A percentile compares a stretch with the other conserved stretches of the same genome.
Conservation (phyloP, 176 grass and related monocot species). For the Carex parvula region DNA sequence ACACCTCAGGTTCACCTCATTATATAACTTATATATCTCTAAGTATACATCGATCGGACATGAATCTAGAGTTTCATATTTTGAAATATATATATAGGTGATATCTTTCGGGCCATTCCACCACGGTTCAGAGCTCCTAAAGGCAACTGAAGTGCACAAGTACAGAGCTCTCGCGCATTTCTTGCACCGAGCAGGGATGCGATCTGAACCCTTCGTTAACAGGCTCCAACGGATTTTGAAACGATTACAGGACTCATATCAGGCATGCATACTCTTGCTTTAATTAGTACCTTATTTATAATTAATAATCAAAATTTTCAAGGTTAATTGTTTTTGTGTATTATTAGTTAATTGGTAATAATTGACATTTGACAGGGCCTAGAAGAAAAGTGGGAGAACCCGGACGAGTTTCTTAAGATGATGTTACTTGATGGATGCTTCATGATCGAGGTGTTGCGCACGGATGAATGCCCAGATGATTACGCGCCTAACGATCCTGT, state of each 20-base stretch:
- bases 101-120: constrained; percentile 12
- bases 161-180: neutral
- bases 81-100: neutral
- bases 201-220: neutral
- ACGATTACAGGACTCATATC: neutral
- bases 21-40: neutral
- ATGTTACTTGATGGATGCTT: constrained; percentile 11
- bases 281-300: neutral
- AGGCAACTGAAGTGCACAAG: neutral
- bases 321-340: neutral
- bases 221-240: neutral
- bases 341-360: neutral
- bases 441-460: constrained; percentile 8
- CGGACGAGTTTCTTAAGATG: neutral
- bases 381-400: neutral
- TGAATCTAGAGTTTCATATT: neutral
- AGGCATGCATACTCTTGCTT: neutral
- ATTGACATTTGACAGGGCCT: neutral
- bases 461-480: neutral
- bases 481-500: constrained; percentile 14
- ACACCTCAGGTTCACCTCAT: constrained; percentile 6
- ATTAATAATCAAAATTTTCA: neutral
- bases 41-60: neutral
- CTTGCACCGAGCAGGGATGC: neutral
- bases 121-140: neutral